phyloP scores from a whole-genome alignment of 805 yeast genomes.

The Ogataea henricii region DNA sequence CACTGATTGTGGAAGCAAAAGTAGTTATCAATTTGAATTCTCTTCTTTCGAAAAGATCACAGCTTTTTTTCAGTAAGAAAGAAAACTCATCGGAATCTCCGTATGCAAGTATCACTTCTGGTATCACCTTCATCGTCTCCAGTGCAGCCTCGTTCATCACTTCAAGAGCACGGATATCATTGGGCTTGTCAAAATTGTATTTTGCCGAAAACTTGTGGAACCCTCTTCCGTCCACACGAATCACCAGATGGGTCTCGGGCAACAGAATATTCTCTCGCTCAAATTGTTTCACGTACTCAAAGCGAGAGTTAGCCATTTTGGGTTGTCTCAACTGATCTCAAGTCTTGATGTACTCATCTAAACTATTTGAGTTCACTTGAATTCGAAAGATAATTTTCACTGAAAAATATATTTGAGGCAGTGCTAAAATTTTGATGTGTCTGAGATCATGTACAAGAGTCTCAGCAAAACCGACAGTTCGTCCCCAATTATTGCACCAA shows the following conservation, averaged over 20 bases:
- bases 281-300: constrained; percentile 81
- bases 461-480: too few relatives aligned
- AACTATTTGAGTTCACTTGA: too few relatives aligned
- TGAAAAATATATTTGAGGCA: not conserved
- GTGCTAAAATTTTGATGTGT: not conserved
- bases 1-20: constrained; percentile 79
- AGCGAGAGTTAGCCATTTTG: constrained; percentile 79
- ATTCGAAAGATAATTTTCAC: not conserved
- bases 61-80: constrained; percentile 64
- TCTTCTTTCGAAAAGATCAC: constrained; percentile 79
- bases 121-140: constrained; percentile 60
- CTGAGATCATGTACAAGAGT: too few relatives aligned
- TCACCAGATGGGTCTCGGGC: constrained; percentile 79
- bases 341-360: too few relatives aligned
- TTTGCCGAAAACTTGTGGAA: constrained; percentile 80
- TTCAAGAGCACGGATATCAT: constrained; percentile 72
- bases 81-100: constrained; percentile 97
- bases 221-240: constrained; percentile 91
- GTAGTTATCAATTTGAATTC: constrained; percentile 79
- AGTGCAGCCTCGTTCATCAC: constrained; percentile 83
- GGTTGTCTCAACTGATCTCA: not conserved
- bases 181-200: constrained; percentile 84
- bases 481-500: too few relatives aligned
- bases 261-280: constrained; percentile 73
- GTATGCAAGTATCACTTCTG: constrained; percentile 79